Evolutionary conservation across 129 eudicot species (phyloP), one percentile per base, ranked within the genome.

Genomic region (Mikania micrantha): DNA sequence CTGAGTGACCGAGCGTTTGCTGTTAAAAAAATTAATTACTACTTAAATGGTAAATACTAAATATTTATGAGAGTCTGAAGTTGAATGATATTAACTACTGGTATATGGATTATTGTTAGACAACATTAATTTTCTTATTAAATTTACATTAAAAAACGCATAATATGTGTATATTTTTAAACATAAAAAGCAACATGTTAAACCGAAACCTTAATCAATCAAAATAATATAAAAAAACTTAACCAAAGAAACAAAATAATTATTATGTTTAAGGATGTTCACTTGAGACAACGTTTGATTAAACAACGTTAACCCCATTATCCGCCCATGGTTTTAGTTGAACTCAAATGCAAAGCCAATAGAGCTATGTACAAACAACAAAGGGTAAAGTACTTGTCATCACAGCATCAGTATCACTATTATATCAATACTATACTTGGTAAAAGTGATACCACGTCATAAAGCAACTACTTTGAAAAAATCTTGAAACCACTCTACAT

Each of bases 291-390:
- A 70, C 29, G 41, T 38, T 21, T 58, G n/a, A 70, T 57, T 70
- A 70, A 36, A 17, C 24, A 70, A 57, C 57, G 74, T 16, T 57
- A n/a, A n/a, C n/a, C n/a, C n/a, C n/a, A n/a, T 57, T 56, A 70
- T 39, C 74, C 64, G 74, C 74, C 75, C 75, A 57, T 70, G 57
- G 75, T 70, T 57, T 70, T 57, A 58, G 17, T 70, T 41, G 17
- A n/a, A 20, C 31, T 57, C 6, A 9, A 27, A 56, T 38, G 42
- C 66, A 17, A 15, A 40, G 34, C 57, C 10, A 39, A 56, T 8
- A 70, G 66, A 70, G 44, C 21, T 40, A 40, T 2, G 75, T 40
- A 70, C 66, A 56, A n/a, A 17, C 31, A 16, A 19, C 10, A 31
- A 57, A n/a, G 58, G 31, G 28, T 42, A 40, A 6, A 29, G 15